A percentile compares a stretch with the other conserved stretches of the same genome.
Evolutionary conservation across 768 basidiomycete genomes (phyloP).

Genomic region (Chlorophyllum brunneum): DNA sequence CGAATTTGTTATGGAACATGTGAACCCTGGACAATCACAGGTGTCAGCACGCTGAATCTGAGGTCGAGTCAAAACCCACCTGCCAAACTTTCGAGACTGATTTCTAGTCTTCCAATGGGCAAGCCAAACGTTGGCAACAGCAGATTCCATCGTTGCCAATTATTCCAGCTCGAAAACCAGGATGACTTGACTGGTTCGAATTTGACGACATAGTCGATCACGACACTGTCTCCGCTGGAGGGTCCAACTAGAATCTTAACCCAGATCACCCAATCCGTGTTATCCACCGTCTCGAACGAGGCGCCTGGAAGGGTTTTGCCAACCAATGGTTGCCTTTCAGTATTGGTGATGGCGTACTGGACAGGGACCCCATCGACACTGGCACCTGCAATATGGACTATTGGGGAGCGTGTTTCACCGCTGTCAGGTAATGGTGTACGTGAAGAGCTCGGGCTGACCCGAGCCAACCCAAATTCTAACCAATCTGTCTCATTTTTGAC

Average conservation of each 20-base stretch:
- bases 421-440: constrained; percentile 17
- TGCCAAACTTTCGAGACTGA: constrained; percentile 46
- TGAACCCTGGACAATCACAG: constrained; percentile 30
- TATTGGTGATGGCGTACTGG: constrained; percentile 48
- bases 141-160: constrained; percentile 29
- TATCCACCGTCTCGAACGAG: constrained; percentile 50
- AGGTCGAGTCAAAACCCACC: constrained; percentile 37
- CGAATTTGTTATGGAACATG: constrained; percentile 41
- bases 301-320: constrained; percentile 30
- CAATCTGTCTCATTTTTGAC: constrained; percentile 59
- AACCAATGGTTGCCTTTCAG: constrained; percentile 31
- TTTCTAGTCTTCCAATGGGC: constrained; percentile 65
- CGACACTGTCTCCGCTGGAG: constrained; percentile 43
- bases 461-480: constrained; percentile 74
- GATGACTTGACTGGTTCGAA: constrained; percentile 18
- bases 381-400: constrained; percentile 52
- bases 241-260: constrained; percentile 55
- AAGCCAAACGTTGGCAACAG: constrained; percentile 70
- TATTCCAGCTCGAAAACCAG: constrained; percentile 26
- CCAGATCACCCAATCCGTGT: constrained; percentile 63
- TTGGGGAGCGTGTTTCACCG: constrained; percentile 29
- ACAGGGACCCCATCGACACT: constrained; percentile 66
- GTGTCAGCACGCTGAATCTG: constrained; percentile 7
- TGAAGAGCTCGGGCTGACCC: constrained; percentile 15
- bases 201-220: constrained; percentile 68